Conservation (phyloP, 2,329 filamentous ascomycete species). For the Aspergillus aculeatus region DNA sequence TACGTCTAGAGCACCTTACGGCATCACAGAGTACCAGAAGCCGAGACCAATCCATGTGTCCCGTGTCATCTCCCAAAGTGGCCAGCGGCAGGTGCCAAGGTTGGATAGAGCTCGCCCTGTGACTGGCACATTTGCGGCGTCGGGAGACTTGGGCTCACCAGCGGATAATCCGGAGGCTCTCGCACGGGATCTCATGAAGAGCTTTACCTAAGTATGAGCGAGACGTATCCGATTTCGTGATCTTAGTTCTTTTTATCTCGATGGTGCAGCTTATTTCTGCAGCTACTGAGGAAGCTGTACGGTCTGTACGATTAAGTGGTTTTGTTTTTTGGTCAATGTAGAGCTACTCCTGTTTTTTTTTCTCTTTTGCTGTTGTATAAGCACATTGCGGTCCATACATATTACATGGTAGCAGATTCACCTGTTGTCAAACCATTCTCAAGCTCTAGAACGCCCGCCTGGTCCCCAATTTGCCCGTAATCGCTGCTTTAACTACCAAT, state of each 20-base stretch:
- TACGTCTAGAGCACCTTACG: conserved; percentile 37
- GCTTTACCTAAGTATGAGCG: conserved; percentile 19
- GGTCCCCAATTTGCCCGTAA: no score
- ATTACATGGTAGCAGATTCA: neutral
- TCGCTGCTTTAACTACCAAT: no score
- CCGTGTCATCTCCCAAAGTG: conserved; percentile 23
- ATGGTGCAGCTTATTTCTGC: conserved; percentile 6
- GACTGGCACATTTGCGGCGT: neutral
- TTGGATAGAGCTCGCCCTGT: conserved; percentile 27
- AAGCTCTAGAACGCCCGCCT: no score
- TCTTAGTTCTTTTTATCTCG: neutral
- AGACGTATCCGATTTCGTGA: neutral
- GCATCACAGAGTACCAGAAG: conserved; percentile 36
- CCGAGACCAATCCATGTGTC: conserved; percentile 27
- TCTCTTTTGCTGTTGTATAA: conserved; percentile 30
- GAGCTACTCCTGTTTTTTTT: conserved; percentile 26
- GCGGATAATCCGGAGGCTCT: conserved; percentile 28
- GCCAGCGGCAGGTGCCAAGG: conserved; percentile 29
- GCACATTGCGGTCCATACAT: conserved; percentile 8
- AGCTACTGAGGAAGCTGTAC: conserved; percentile 15
- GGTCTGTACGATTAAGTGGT: conserved; percentile 36
- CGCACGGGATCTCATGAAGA: conserved; percentile 33
- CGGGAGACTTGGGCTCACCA: neutral
- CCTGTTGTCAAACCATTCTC: no score
- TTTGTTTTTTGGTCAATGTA: conserved; percentile 27